Evolutionary conservation across 139 green algal species (phyloP).

Genomic region (Ulvella scutata): DNA sequence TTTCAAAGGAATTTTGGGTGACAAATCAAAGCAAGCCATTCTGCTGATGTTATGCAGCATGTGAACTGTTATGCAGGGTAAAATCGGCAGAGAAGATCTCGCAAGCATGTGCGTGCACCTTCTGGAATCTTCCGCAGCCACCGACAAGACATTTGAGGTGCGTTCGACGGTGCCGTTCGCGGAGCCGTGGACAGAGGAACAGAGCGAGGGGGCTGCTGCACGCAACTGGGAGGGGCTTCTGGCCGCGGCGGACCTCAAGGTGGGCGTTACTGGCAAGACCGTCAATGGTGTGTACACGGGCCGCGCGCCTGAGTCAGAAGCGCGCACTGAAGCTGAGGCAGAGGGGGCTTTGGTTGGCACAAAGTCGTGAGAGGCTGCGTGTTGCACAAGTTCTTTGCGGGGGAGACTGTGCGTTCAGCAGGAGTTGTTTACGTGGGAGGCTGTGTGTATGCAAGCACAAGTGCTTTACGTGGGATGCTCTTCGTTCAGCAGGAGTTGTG

Average conservation of each 20-base stretch:
- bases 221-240: constrained; percentile 34
- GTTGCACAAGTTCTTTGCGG: too few relatives aligned
- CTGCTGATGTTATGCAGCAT: too few relatives aligned
- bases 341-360: too few relatives aligned
- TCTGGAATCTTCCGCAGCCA: constrained; percentile 27
- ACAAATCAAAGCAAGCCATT: too few relatives aligned
- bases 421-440: too few relatives aligned
- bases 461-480: too few relatives aligned
- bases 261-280: constrained; percentile 53
- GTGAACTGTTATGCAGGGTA: constrained; percentile 44
- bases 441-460: too few relatives aligned
- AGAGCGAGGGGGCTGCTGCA: not conserved
- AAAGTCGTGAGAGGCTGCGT: too few relatives aligned
- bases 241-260: constrained; percentile 12
- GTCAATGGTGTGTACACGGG: constrained; percentile 51
- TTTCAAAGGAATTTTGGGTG: too few relatives aligned
- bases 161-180: constrained; percentile 65
- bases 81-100: constrained; percentile 66
- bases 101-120: constrained; percentile 61
- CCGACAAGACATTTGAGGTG: constrained; percentile 74
- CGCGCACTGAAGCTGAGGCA: not conserved
- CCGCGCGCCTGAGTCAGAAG: constrained; percentile 23
- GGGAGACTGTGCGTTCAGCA: too few relatives aligned
- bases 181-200: constrained; percentile 27
- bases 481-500: too few relatives aligned